Evolutionary conservation across 306 rosid species (phyloP).

Genomic region (Cucurbita argyrosperma): DNA sequence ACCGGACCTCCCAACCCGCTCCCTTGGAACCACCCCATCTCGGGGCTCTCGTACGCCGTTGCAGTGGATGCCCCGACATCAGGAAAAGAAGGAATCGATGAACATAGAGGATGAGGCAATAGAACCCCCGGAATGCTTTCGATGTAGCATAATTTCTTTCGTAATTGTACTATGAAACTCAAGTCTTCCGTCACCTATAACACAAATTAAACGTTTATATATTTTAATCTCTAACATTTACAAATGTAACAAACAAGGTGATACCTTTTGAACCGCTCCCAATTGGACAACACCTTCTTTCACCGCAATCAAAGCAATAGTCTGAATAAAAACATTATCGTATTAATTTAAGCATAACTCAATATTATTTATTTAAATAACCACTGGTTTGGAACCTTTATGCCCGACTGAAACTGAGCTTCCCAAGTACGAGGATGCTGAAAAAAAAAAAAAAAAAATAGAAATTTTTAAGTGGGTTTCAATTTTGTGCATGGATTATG

Average conservation of each 20-base stretch:
- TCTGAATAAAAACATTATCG: conserved; percentile 21
- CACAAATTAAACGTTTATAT: neutral
- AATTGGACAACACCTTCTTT: conserved; percentile 96
- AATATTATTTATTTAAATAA: no score
- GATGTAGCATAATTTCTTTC: conserved; percentile 81
- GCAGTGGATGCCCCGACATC: neutral
- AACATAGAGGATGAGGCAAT: conserved; percentile 84
- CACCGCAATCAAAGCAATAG: conserved; percentile 89
- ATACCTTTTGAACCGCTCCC: conserved; percentile 72
- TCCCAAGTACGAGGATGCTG: conserved; percentile 99
- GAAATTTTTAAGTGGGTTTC: neutral
- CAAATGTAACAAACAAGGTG: no score
- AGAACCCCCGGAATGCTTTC: conserved; percentile 97
- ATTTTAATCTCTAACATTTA: no score
- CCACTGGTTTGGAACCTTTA: conserved; percentile 35
- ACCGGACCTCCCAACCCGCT: conserved; percentile 2
- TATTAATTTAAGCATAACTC: neutral
- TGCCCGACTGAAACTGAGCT: conserved; percentile 98
- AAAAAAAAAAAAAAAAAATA: conserved; percentile 3
- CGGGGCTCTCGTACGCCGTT: conserved; percentile 18
- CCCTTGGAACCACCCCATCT: conserved; percentile 37
- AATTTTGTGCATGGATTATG: conserved; percentile 7
- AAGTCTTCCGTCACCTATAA: conserved; percentile 71
- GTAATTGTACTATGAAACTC: conserved; percentile 59
- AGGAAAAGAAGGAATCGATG: conserved; percentile 27